Conservation (phyloP, 257 asterid genomes). For the Solanum chmielewskii region DNA sequence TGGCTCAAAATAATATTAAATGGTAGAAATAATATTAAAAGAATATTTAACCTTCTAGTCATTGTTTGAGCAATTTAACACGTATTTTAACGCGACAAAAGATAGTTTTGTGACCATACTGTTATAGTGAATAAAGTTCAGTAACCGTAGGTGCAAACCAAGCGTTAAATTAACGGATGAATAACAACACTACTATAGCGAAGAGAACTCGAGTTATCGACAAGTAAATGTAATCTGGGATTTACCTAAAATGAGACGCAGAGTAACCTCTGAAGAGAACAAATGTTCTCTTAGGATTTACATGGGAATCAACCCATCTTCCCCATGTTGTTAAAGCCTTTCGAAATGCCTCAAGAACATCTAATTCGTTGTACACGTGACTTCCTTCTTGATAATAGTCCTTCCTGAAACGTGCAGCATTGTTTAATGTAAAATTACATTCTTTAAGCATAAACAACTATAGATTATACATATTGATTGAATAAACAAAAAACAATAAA, state of each 20-base stretch:
- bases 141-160: not conserved
- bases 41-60: not conserved
- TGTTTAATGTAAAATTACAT: not conserved
- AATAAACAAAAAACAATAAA: not conserved
- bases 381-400: conserved; percentile 72
- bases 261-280: conserved; percentile 73
- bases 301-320: conserved; percentile 50
- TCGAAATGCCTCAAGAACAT: conserved; percentile 56
- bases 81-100: not conserved
- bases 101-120: not conserved
- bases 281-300: conserved; percentile 35
- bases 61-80: not conserved
- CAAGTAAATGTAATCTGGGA: not conserved
- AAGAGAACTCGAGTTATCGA: not conserved
- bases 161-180: not conserved
- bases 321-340: conserved; percentile 66
- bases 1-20: not conserved
- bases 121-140: not conserved
- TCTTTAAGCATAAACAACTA: not conserved
- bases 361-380: conserved; percentile 42
- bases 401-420: conserved; percentile 30
- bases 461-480: not conserved
- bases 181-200: not conserved
- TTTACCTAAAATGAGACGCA: conserved; percentile 65
- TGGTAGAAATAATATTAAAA: too few relatives aligned